Evolutionary conservation across 129 eudicot genomes (phyloP).

Genomic region (Arctium minus): DNA sequence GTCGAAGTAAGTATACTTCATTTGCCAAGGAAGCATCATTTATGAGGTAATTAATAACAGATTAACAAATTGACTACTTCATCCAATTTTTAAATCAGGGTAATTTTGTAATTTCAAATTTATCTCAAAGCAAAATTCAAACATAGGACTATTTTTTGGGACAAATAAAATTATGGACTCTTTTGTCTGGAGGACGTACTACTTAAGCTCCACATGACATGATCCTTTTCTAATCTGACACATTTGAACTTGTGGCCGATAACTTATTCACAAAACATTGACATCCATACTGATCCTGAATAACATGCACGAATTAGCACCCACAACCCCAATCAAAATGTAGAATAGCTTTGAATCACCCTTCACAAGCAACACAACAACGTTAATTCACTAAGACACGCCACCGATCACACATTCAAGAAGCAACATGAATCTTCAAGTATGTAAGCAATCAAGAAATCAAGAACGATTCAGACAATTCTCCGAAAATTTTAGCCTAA

Average conservation of each 20-base stretch:
- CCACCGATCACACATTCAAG: slow-evolving; percentile 3
- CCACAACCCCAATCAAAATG: neutral
- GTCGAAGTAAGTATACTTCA: neutral
- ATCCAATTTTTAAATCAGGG: neutral
- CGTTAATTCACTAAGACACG: neutral
- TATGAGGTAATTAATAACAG: neutral
- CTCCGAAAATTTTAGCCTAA: neutral
- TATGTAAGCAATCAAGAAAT: neutral
- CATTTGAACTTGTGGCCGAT: neutral
- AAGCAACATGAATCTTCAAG: neutral
- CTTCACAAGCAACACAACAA: neutral
- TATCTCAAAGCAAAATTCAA: neutral
- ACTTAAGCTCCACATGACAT: neutral
- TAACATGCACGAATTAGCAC: neutral
- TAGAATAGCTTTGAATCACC: neutral
- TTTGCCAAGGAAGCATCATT: neutral
- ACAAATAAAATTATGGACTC: neutral
- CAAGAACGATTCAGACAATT: neutral
- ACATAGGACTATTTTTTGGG: neutral
- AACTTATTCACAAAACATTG: neutral
- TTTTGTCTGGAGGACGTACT: neutral
- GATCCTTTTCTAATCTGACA: neutral
- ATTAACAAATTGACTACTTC: neutral
- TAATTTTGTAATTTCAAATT: neutral
- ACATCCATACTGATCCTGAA: neutral